Evolutionary conservation across 768 basidiomycete genomes (phyloP).

Genomic region (Macrolepiota albuminosa): DNA sequence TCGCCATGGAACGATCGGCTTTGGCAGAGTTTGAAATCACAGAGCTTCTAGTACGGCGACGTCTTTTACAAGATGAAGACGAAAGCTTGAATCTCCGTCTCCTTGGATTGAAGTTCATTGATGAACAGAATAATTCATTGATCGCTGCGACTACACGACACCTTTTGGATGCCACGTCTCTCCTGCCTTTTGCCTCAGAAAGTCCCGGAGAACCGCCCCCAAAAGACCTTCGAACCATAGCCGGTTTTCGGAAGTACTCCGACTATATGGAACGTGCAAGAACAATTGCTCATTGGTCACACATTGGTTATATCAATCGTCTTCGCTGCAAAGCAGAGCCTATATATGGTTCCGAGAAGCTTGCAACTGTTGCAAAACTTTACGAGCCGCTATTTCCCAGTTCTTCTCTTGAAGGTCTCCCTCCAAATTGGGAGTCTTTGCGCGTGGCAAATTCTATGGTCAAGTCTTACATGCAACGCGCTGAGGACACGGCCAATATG

Average conservation of each 20-base stretch:
- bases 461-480: constrained; percentile 60
- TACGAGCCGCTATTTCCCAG: constrained; percentile 48
- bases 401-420: constrained; percentile 34
- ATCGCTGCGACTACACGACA: constrained; percentile 50
- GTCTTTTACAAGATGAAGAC: constrained; percentile 51
- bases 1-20: constrained; percentile 69
- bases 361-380: constrained; percentile 35
- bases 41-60: constrained; percentile 79
- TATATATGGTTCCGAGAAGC: constrained; percentile 41
- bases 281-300: constrained; percentile 57
- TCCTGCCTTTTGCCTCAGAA: constrained; percentile 49
- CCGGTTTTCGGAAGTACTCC: constrained; percentile 59
- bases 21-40: constrained; percentile 81
- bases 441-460: constrained; percentile 43
- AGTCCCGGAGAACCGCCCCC: constrained; percentile 62
- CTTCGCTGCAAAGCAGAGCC: constrained; percentile 56
- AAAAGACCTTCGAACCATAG: constrained; percentile 68
- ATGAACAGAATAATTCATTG: constrained; percentile 47
- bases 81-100: constrained; percentile 57
- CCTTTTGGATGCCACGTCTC: constrained; percentile 54
- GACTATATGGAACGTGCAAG: constrained; percentile 45
- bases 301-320: constrained; percentile 69
- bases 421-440: constrained; percentile 38
- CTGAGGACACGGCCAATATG: constrained; percentile 43
- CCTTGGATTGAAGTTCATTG: constrained; percentile 60